phyloP scores from a whole-genome alignment of 1,284 basidiomycete species.

The Takashimella koratensis region DNA sequence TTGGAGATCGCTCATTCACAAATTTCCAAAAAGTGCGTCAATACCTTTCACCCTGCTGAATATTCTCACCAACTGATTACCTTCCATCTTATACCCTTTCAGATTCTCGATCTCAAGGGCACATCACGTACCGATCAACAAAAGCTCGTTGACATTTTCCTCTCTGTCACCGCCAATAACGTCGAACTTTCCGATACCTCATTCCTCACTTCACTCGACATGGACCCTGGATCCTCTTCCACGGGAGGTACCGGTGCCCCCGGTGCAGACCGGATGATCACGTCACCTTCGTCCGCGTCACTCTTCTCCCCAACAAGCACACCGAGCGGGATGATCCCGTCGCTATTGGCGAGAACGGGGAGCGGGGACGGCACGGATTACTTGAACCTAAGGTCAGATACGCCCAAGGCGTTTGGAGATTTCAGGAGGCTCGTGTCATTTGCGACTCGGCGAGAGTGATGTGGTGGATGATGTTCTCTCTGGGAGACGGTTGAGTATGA shows the following conservation, averaged over 20 bases:
- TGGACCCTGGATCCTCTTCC: conserved; percentile 59
- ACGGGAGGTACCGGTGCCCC: background rate
- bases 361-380: conserved; percentile 35
- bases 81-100: background rate
- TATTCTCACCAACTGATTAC: background rate
- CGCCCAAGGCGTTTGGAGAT: conserved; percentile 76
- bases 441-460: conserved; percentile 57
- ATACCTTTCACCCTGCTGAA: background rate
- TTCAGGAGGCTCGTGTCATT: conserved; percentile 80
- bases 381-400: conserved; percentile 52
- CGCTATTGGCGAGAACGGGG: conserved; percentile 21
- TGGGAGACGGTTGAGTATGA: too few species aligned
- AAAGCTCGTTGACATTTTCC: conserved; percentile 81
- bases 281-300: conserved; percentile 25
- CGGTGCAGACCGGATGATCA: conserved; percentile 10
- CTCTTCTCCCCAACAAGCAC: conserved; percentile 27
- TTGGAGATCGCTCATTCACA: conserved; percentile 85
- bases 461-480: too few species aligned
- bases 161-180: conserved; percentile 84
- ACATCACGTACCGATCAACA: conserved; percentile 82
- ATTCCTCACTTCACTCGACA: conserved; percentile 86
- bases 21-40: conserved; percentile 89
- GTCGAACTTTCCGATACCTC: conserved; percentile 79
- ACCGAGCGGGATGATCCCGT: conserved; percentile 1
- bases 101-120: conserved; percentile 94